Percentiles rank a stretch among this genome's conserved stretches.
These are phyloP conservation scores for Ascoidea asiatica DNA, from an alignment of 805 yeast genomes.

Conservation along the genomic window DNA sequence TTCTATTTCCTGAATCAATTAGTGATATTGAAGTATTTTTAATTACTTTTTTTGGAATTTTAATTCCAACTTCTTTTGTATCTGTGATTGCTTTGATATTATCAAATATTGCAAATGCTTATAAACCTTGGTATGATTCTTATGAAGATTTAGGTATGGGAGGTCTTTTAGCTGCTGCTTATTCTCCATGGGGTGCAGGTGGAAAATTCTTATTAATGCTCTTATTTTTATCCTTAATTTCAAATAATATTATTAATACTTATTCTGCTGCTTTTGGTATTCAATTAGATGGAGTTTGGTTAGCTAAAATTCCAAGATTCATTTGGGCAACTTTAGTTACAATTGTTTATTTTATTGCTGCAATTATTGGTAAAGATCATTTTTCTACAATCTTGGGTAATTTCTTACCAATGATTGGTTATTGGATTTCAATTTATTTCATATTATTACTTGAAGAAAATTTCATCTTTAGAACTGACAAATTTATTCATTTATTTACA, in stretches of 20 bases:
- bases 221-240: slow-evolving; percentile 59
- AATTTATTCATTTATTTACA: slow-evolving; percentile 26
- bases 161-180: slow-evolving; percentile 54
- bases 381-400: slow-evolving; percentile 64
- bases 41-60: slow-evolving; percentile 53
- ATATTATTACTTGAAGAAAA: slow-evolving; percentile 64
- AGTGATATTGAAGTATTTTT: slow-evolving; percentile 38
- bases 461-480: slow-evolving; percentile 44
- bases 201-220: slow-evolving; percentile 67
- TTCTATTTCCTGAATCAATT: slow-evolving; percentile 64
- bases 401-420: slow-evolving; percentile 83
- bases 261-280: slow-evolving; percentile 74
- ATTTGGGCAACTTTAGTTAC: slow-evolving; percentile 55
- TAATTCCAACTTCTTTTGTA: slow-evolving; percentile 63
- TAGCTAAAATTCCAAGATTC: slow-evolving; percentile 67
- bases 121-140: slow-evolving; percentile 41
- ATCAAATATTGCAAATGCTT: slow-evolving; percentile 49
- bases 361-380: slow-evolving; percentile 63
- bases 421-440: slow-evolving; percentile 78
- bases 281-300: slow-evolving; percentile 42
- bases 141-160: slow-evolving; percentile 58
- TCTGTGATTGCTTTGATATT: slow-evolving; percentile 62
- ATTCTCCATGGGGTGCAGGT: slow-evolving; percentile 62
- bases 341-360: slow-evolving; percentile 49
- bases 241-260: slow-evolving; percentile 71